Percentiles rank a stretch among this genome's conserved stretches.
These are phyloP conservation scores for Stevia rebaudiana DNA, from an alignment of 140 eudicot species.

Conservation along the genomic window DNA sequence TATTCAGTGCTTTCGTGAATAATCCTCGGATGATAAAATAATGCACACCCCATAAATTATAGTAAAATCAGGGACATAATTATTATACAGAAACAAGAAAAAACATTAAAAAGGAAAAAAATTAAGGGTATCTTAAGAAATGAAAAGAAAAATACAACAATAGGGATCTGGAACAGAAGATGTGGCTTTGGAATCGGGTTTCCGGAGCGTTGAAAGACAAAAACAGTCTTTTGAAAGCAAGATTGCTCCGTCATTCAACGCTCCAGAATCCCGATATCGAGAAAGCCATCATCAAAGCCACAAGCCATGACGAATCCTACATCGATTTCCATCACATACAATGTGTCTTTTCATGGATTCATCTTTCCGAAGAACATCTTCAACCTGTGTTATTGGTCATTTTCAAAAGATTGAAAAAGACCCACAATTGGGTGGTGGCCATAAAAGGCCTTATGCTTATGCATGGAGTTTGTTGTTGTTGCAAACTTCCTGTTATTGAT, in stretches of 20 bases:
- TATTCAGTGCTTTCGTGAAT: too few species aligned
- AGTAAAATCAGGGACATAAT: slow-evolving; percentile 8
- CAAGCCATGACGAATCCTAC: slow-evolving; percentile 13
- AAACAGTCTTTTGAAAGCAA: slow-evolving; percentile 13
- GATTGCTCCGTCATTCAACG: not conserved
- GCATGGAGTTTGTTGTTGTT: slow-evolving; percentile 26
- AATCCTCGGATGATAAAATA: not conserved
- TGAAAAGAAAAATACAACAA: not conserved
- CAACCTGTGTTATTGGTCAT: not conserved
- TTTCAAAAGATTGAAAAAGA: not conserved
- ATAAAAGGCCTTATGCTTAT: slow-evolving; percentile 13
- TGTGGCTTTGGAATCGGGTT: slow-evolving; percentile 13
- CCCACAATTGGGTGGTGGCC: slow-evolving; percentile 16
- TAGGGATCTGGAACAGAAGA: not conserved
- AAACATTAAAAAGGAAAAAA: not conserved
- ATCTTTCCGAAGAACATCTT: not conserved
- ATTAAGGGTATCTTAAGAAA: too few species aligned
- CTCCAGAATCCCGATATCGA: not conserved
- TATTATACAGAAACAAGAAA: too few species aligned
- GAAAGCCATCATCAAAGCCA: slow-evolving; percentile 9
- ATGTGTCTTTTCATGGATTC: slow-evolving; percentile 7
- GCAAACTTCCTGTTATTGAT: too few species aligned
- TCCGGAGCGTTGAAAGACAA: slow-evolving; percentile 9
- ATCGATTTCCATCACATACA: not conserved
- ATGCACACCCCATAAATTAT: slow-evolving; percentile 4